Conservation (phyloP, 345 rosid genomes). For the Mallotus nudiflorus region DNA sequence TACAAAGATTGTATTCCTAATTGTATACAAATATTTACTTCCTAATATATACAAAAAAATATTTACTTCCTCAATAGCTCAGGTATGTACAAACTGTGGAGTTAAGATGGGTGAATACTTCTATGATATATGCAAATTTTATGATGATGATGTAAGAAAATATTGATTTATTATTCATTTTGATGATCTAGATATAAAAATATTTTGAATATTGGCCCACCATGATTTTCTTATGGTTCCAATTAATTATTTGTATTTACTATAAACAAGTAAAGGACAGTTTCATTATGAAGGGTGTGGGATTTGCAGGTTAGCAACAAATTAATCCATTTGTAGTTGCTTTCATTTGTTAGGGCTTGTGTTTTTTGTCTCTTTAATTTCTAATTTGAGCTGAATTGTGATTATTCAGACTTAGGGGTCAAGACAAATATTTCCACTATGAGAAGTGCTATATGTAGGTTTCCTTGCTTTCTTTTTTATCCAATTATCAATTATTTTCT, state of each 20-base stretch:
- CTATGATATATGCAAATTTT: constrained; percentile 68
- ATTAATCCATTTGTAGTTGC: background rate
- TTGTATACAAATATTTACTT: too few species aligned
- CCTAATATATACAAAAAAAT: too few species aligned
- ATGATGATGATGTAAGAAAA: constrained; percentile 63
- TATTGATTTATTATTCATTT: background rate
- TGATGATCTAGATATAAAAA: background rate
- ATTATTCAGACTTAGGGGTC: constrained; percentile 72
- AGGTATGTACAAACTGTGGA: constrained; percentile 57
- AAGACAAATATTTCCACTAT: constrained; percentile 69
- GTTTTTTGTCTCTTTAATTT: constrained; percentile 5
- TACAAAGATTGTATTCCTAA: too few species aligned
- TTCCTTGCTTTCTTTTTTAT: constrained; percentile 16
- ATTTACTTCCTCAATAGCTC: too few species aligned
- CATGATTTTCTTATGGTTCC: background rate
- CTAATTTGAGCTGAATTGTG: constrained; percentile 13
- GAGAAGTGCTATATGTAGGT: constrained; percentile 56
- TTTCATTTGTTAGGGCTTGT: background rate
- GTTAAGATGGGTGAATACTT: constrained; percentile 78
- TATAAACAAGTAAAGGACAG: constrained; percentile 53
- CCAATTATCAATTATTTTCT: too few species aligned
- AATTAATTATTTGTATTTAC: background rate
- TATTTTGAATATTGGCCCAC: background rate
- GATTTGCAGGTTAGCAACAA: constrained; percentile 61
- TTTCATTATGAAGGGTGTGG: constrained; percentile 81